A percentile compares a stretch with the other conserved stretches of the same genome.
These are phyloP conservation scores for Kwoniella heveanensis DNA, from an alignment of 768 basidiomycete species.

Conservation along the genomic window DNA sequence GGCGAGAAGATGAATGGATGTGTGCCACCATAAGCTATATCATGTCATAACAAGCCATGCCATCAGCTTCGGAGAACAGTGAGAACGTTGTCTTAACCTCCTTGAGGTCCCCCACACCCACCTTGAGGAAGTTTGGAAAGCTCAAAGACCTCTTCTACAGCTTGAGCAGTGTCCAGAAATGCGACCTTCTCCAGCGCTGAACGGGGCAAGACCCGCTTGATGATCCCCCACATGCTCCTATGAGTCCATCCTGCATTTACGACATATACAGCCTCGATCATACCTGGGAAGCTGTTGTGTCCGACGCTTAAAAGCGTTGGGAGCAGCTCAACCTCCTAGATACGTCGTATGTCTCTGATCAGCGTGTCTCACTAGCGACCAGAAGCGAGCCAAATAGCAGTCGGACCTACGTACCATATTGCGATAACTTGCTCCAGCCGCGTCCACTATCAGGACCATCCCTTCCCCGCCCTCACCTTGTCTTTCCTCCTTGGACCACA, in stretches of 20 bases:
- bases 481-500: constrained; percentile 14
- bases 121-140: constrained; percentile 42
- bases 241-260: constrained; percentile 54
- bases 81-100: too few species aligned
- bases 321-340: constrained; percentile 53
- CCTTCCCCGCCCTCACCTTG: constrained; percentile 38
- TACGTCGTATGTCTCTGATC: neutral
- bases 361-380: neutral
- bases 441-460: constrained; percentile 49
- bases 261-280: constrained; percentile 49
- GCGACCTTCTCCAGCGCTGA: constrained; percentile 51
- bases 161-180: constrained; percentile 39
- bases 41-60: neutral
- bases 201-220: constrained; percentile 52
- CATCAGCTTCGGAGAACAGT: too few species aligned
- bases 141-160: constrained; percentile 44
- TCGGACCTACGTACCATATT: constrained; percentile 46
- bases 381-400: too few species aligned
- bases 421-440: constrained; percentile 49
- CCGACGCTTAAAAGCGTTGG: constrained; percentile 49
- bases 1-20: constrained; percentile 25
- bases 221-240: constrained; percentile 48
- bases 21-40: constrained; percentile 38
- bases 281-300: constrained; percentile 52
- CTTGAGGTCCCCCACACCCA: constrained; percentile 19